Conservation (phyloP, 169 alveolate species). For the Eimeria brunetti region DNA sequence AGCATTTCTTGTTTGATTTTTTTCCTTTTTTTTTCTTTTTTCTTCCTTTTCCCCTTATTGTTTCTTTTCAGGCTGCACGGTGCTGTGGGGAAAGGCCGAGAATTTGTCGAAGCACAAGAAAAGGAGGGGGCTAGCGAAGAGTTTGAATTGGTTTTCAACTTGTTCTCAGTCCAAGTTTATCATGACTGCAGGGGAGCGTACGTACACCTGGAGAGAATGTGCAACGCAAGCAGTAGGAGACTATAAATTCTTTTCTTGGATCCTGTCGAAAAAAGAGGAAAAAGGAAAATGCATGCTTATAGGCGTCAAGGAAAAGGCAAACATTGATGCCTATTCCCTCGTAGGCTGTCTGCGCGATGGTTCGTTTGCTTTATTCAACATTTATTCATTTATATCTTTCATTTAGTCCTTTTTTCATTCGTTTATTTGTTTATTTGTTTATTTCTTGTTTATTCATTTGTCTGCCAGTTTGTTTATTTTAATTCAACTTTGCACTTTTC, state of each 20-base stretch:
- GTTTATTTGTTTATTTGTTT: background rate
- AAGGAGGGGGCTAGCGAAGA: background rate
- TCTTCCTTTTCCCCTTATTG: background rate
- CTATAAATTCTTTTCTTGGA: slow-evolving; percentile 61
- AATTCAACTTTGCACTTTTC: background rate
- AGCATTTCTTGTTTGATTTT: background rate
- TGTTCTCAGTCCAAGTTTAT: slow-evolving; percentile 5
- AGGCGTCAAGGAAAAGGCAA: background rate
- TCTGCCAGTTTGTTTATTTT: background rate
- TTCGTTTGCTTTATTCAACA: background rate
- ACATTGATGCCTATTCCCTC: background rate
- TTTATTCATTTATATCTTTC: background rate
- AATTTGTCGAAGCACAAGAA: background rate
- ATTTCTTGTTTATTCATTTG: background rate
- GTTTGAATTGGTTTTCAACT: background rate
- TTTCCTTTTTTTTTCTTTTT: background rate
- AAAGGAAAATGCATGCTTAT: slow-evolving; percentile 22
- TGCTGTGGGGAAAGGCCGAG: slow-evolving; percentile 64
- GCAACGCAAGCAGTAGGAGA: background rate
- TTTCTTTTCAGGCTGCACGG: slow-evolving; percentile 15
- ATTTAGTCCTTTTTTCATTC: background rate
- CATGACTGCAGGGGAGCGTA: background rate
- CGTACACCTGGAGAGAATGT: slow-evolving; percentile 71
- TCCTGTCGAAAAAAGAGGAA: background rate
- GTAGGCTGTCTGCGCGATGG: slow-evolving; percentile 52